Evolutionary conservation across 352 stramenopile species (phyloP).

Genomic region (Pythium sukuiense): DNA sequence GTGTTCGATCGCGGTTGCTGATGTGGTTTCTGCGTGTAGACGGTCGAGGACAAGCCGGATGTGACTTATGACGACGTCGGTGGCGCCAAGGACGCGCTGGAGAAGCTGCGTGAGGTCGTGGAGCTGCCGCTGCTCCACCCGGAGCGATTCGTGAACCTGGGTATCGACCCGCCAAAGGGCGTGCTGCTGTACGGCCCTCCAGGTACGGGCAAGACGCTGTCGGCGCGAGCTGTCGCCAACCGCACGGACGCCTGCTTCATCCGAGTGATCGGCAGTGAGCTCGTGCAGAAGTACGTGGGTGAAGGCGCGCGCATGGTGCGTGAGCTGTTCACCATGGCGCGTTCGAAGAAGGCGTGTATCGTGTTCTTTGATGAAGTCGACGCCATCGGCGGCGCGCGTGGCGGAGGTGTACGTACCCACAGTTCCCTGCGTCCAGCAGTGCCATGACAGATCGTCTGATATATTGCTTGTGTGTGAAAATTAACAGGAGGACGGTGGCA

Average conservation of each 20-base stretch:
- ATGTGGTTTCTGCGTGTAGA: conserved; percentile 79
- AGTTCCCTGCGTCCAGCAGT: background rate
- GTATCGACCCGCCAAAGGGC: conserved; percentile 99
- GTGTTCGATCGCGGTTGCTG: background rate
- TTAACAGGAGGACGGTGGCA: conserved; percentile 89
- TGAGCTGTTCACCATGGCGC: conserved; percentile 99
- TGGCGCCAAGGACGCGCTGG: conserved; percentile 97
- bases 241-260: conserved; percentile 99
- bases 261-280: conserved; percentile 98
- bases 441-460: background rate
- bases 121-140: conserved; percentile 98
- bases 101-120: conserved; percentile 99
- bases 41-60: conserved; percentile 99
- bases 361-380: conserved; percentile 99
- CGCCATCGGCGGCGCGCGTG: conserved; percentile 95
- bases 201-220: conserved; percentile 97
- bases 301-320: conserved; percentile 99
- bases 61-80: conserved; percentile 99
- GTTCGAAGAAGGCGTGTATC: conserved; percentile 97
- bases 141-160: conserved; percentile 98
- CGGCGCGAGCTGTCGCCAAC: conserved; percentile 97
- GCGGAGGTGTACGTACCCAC: conserved; percentile 40
- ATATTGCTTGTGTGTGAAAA: background rate
- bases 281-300: conserved; percentile 99
- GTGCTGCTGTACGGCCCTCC: conserved; percentile 98